Base-by-base conservation (phyloP, 2,329 filamentous ascomycete genomes). In the Exophiala xenobiotica region DNA sequence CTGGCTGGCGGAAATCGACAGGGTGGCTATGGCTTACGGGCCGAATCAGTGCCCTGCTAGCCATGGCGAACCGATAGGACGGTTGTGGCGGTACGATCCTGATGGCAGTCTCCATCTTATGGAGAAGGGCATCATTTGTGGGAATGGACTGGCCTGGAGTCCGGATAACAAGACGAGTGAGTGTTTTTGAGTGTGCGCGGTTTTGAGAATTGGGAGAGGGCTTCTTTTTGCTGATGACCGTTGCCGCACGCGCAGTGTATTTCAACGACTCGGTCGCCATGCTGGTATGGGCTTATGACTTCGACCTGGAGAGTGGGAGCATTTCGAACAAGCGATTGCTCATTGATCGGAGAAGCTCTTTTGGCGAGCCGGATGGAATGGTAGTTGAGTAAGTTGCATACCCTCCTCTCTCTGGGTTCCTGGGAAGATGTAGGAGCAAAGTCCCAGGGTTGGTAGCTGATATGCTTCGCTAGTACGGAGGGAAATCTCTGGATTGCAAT, bases 401-500 rank as follows among this genome's bases (percentile, higher is more conserved):
- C 6, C 11, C 29, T 11, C 38, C 11, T 40, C 2, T 23, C 19
- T 22, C 19, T 14, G 2, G 2, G 19, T 23, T 9, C 38, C 23
- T 9, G 38, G 23, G 38, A 14, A 16, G 5, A 16, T 9, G 24
- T 5, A 29, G 7, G 16, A 16, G n/a, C 31, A 22, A 31, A 11
- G n/a, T n/a, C n/a, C n/a, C n/a, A n/a, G n/a, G n/a, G n/a, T n/a
- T n/a, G n/a, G n/a, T n/a, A n/a, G n/a, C n/a, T 45, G 14, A 47
- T 18, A 44, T 46, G 11, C 18, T 7, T 12, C 35, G 20, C 20
- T 33, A 69, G 65, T 33, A 64, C 64, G 1, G 58, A 67, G 11
- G 67, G 67, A 3, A 70, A 70, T 45, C 62, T 71, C 5, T 70
- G 67, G 67, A 68, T 69, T 33, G 65, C 66, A 4, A 63, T 70